Percentiles rank a stretch among this genome's conserved stretches.
Evolutionary conservation across 2,329 filamentous ascomycete species (phyloP).

Genomic region (Raffaelea albimanens): DNA sequence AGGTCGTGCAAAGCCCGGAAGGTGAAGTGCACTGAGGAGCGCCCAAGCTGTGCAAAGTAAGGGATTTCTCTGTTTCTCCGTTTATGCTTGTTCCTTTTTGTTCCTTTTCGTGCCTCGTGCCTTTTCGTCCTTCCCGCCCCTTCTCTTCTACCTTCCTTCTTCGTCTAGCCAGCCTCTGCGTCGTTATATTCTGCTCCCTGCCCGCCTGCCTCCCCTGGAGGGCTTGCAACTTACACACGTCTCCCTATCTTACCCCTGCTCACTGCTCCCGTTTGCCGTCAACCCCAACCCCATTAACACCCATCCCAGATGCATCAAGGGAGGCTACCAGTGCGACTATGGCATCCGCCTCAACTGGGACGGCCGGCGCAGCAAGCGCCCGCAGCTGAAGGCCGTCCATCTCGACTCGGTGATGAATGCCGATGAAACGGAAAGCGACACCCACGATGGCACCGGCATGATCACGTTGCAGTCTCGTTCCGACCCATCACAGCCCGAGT

Average conservation of each 20-base stretch:
- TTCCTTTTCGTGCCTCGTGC: not conserved
- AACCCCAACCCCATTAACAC: too few species aligned
- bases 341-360: conserved; percentile 76
- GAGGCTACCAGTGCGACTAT: conserved; percentile 69
- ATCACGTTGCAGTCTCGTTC: not conserved
- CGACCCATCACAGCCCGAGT: conserved; percentile 2
- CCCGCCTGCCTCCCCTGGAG: too few species aligned
- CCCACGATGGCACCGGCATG: conserved; percentile 7
- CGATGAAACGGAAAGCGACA: conserved; percentile 7
- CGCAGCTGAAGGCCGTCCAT: conserved; percentile 24
- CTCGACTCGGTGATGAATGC: conserved; percentile 6
- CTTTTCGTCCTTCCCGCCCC: too few species aligned
- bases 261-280: too few species aligned
- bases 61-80: too few species aligned
- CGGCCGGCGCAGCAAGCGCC: conserved; percentile 54
- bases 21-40: conserved; percentile 69
- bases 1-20: conserved; percentile 73
- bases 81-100: not conserved
- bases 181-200: too few species aligned
- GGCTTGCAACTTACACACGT: too few species aligned
- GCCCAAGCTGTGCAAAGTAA: conserved; percentile 59
- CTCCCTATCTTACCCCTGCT: too few species aligned
- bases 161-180: too few species aligned
- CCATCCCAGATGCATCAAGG: conserved; percentile 49
- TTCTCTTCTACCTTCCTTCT: too few species aligned